Base-by-base conservation (phyloP, 495 filamentous ascomycete species). In the Cercophora samala region DNA sequence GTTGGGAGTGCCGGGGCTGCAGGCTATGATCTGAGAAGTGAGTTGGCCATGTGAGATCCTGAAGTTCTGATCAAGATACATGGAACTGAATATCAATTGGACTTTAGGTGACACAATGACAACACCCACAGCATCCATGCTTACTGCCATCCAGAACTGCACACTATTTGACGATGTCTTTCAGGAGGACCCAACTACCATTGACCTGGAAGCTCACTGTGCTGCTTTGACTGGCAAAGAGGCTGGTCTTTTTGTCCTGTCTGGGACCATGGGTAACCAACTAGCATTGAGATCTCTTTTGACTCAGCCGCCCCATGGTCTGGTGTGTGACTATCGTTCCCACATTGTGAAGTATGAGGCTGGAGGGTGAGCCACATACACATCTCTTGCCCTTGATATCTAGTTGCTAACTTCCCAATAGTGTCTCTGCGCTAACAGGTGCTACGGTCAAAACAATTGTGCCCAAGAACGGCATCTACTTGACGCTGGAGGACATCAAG, bases 261-360 rank as follows among this genome's bases (percentile, higher is more conserved):
- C 90, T 0, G 94, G 94, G 4, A 97, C 94, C 19, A 96, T 97
- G 92, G 94, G 89, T 42, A 95, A 95, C 78, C 90, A 93, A 69
- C 78, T 95, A 64, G 86, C 85, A 17, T 71, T 95, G 19, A 85
- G 90, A 6, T 79, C 89, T 1, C 83, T 90, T 64, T 82, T 95
- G 26, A 82, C 77, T 0, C 88, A 88, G 63, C 90, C 91, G 3
- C 91, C 91, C 0, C 85, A 93, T 74, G 82, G 84, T 15, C 83
- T 95, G 3, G 78, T 95, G 25, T 87, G 86, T 66, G 90, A 93
- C 70, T 75, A 83, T 65, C 82, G 89, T 8, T 81, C 83, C 0
- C 91, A 93, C 72, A 85, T 93, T 52, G 79, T 89, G 32, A 77
- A 84, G 53, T 87, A 88, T 68, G 91, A 93, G 74, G 91, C 90